phyloP scores from a whole-genome alignment of 2,329 filamentous ascomycete genomes.

The Acrocalymma vagum region DNA sequence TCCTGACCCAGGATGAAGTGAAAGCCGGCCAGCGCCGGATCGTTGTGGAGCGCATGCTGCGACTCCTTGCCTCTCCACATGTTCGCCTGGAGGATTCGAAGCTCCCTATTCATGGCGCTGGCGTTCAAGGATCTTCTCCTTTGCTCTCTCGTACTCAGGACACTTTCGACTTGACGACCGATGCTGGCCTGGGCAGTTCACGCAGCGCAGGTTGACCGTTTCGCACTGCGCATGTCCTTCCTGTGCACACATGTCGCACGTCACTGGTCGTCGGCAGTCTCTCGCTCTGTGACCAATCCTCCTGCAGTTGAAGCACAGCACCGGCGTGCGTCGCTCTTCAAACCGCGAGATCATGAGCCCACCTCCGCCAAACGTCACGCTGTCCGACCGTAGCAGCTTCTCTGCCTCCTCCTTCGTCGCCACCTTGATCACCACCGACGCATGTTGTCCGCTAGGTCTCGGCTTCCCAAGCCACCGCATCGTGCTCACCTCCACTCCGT shows the following conservation, averaged over 20 bases:
- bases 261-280: conserved; percentile 11
- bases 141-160: conserved; percentile 9
- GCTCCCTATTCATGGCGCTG: conserved; percentile 17
- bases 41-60: conserved; percentile 20
- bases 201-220: conserved; percentile 11
- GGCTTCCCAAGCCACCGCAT: conserved; percentile 9
- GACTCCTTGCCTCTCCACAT: conserved; percentile 12
- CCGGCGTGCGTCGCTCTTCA: conserved; percentile 15
- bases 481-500: conserved; percentile 2
- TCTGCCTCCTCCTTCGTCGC: conserved; percentile 10
- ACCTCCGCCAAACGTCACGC: conserved; percentile 8
- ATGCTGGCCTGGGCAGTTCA: conserved; percentile 10
- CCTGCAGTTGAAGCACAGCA: conserved; percentile 13
- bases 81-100: conserved; percentile 16
- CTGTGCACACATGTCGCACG: conserved; percentile 12
- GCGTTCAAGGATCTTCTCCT: conserved; percentile 7
- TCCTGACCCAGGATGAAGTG: conserved; percentile 15
- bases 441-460: conserved; percentile 11
- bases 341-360: conserved; percentile 12
- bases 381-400: conserved; percentile 13
- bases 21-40: conserved; percentile 14
- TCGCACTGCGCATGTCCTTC: conserved; percentile 12
- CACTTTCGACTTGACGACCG: conserved; percentile 6
- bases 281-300: conserved; percentile 15
- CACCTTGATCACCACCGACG: conserved; percentile 13